phyloP scores from a whole-genome alignment of 306 rosid species.

The Dryas drummondii region DNA sequence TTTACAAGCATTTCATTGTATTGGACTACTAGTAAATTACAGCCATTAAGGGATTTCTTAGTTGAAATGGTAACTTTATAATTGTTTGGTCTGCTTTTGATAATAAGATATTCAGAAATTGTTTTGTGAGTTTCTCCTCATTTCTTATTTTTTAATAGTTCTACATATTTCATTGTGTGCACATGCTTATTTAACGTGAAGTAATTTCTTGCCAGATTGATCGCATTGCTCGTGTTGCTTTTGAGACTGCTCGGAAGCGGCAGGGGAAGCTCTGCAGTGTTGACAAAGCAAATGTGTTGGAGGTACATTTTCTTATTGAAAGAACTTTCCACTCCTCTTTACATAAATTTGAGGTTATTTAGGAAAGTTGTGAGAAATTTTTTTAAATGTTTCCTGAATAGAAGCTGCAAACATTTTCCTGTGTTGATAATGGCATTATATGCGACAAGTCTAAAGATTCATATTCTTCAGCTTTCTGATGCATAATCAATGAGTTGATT shows the following conservation, averaged over 20 bases:
- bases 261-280: slow-evolving; percentile 79
- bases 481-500: background rate
- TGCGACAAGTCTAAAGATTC: background rate
- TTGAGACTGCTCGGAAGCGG: slow-evolving; percentile 81
- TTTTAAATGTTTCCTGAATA: background rate
- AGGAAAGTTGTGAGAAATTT: background rate
- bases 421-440: background rate
- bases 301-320: slow-evolving; percentile 48
- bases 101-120: background rate
- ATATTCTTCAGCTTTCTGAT: background rate
- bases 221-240: slow-evolving; percentile 85
- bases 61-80: background rate
- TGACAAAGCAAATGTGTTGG: slow-evolving; percentile 95
- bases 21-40: background rate
- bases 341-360: background rate
- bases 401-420: background rate
- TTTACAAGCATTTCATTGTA: background rate
- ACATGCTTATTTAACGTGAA: slow-evolving; percentile 13
- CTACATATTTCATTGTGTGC: background rate
- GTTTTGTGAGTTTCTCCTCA: background rate
- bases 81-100: background rate
- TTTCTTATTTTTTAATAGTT: too few species aligned
- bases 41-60: background rate
- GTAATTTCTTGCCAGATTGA: slow-evolving; percentile 59
- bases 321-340: background rate